These are phyloP conservation scores for Clavispora carvajalis DNA, from an alignment of 805 yeast species.

Conservation along the genomic window DNA sequence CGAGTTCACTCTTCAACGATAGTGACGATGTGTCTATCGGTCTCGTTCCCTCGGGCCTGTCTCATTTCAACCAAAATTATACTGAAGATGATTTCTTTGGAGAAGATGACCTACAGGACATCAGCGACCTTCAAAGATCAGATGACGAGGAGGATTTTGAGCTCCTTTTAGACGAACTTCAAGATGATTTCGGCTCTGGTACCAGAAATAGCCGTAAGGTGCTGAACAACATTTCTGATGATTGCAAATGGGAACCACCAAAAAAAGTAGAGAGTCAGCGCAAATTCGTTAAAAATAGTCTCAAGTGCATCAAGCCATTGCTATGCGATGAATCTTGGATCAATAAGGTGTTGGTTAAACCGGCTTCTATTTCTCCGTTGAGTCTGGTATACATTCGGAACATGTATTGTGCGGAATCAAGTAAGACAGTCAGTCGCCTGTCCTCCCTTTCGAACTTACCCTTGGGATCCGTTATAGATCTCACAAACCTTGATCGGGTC, in stretches of 20 bases:
- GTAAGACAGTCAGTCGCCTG: neutral
- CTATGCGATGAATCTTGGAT: conserved; percentile 50
- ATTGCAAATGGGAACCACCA: conserved; percentile 46
- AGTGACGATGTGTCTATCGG: conserved; percentile 9
- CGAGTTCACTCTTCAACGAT: neutral
- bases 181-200: neutral
- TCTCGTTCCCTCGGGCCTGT: neutral
- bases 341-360: conserved; percentile 40
- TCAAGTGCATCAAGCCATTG: conserved; percentile 54
- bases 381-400: conserved; percentile 7
- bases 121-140: conserved; percentile 24
- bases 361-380: conserved; percentile 27
- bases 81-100: conserved; percentile 16
- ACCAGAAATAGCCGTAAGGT: neutral
- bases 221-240: neutral
- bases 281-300: conserved; percentile 45
- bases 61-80: neutral
- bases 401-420: neutral
- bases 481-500: neutral
- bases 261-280: conserved; percentile 30
- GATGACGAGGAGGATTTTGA: conserved; percentile 27
- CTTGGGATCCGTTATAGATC: neutral
- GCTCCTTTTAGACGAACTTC: conserved; percentile 17
- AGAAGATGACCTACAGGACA: conserved; percentile 25
- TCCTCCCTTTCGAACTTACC: conserved; percentile 2